Evolutionary conservation across 305 asterid genomes (phyloP), one percentile per base, ranked within the genome.

Genomic region (Fraxinus baroniana): DNA sequence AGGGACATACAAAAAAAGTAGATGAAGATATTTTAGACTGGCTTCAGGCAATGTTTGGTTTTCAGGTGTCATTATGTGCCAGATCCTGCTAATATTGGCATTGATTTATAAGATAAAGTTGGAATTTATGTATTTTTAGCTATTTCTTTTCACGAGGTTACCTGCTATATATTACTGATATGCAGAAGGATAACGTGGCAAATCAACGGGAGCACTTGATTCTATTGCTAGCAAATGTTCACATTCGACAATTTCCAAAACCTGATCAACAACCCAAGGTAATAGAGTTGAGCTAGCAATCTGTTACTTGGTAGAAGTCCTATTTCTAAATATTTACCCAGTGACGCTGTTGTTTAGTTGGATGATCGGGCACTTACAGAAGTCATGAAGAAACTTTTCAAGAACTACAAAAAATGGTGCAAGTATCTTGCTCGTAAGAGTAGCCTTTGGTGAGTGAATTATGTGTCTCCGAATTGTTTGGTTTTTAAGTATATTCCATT

Each of bases 361-460:
- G 99, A 96, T 87, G 98, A 96, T 80, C 89, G 90, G 78, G 98
- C 98, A 71, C 95, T 96, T 70, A 92, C 95, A 37, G 97, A 92
- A 87, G 99, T 94, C 80, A 92, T 94, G 99, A 92, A 94, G 92
- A 96, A 92, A 80, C 97, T 94, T 77, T 94, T 96, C 91, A 96
- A 93, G 85, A 96, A 93, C 90, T 96, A 96, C 94, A 93, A 92
- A 89, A 96, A 91, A 83, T 96, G 99, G 99, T 96, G 99, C 93
- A 93, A 92, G 89, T 96, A 94, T 87, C 95, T 93, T 79, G 97
- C 90, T 85, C 99, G 99, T 60, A 94, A 94, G 88, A 94, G 97
- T 85, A 96, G 98, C 89, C 97, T 96, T 87, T 94, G 99, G 99
- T 96, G 87, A 89, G 94, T 87, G 78, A 32, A 76, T 84, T 71